phyloP scores from a whole-genome alignment of 768 basidiomycete genomes.

The Solioccasus polychromus region DNA sequence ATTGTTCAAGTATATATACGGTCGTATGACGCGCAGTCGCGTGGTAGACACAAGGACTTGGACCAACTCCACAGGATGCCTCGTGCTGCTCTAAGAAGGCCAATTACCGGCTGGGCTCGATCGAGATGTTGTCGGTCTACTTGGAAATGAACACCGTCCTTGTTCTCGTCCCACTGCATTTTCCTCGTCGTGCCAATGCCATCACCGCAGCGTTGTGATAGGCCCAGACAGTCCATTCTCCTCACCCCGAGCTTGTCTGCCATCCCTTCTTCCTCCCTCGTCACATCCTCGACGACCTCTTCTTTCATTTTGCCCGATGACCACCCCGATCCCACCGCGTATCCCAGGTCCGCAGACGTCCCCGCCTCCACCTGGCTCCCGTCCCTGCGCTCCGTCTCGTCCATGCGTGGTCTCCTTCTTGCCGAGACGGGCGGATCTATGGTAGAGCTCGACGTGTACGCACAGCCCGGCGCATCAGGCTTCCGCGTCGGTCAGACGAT shows the following conservation, averaged over 20 bases:
- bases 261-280: constrained; percentile 24
- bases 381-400: constrained; percentile 32
- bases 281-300: constrained; percentile 24
- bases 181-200: constrained; percentile 3
- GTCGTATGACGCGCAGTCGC: background rate
- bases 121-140: constrained; percentile 17
- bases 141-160: constrained; percentile 24
- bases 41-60: constrained; percentile 8
- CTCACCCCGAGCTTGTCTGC: constrained; percentile 24
- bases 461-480: constrained; percentile 33
- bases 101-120: constrained; percentile 5
- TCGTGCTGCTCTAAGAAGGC: constrained; percentile 2
- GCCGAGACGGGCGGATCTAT: constrained; percentile 48
- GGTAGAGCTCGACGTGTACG: constrained; percentile 41
- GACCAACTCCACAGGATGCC: constrained; percentile 18
- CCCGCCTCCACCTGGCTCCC: constrained; percentile 18
- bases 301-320: constrained; percentile 21
- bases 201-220: no score
- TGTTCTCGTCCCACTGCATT: constrained; percentile 13
- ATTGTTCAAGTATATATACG: background rate
- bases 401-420: constrained; percentile 46
- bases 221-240: constrained; percentile 15
- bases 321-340: constrained; percentile 22
- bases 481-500: constrained; percentile 43
- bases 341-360: constrained; percentile 5